Evolutionary conservation across 176 grass and related monocot species (phyloP).

Genomic region (Triticum dicoccoides): DNA sequence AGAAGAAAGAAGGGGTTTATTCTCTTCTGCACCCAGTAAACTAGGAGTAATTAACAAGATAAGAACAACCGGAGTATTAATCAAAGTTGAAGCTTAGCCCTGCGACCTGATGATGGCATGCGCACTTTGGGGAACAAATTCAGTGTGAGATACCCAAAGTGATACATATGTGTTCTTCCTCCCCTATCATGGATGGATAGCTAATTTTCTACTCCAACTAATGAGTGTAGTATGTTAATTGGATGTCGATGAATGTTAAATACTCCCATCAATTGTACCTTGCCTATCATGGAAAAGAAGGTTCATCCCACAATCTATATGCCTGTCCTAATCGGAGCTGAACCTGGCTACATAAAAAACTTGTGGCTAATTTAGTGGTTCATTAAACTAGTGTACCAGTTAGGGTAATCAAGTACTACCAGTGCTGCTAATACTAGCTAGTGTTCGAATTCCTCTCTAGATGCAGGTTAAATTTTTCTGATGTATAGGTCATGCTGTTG

Average conservation of each 20-base stretch:
- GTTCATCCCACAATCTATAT: constrained; percentile 25
- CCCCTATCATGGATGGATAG: background rate
- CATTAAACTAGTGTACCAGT: background rate
- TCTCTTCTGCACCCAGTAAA: background rate
- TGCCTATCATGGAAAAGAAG: constrained; percentile 33
- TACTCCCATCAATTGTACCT: constrained; percentile 18
- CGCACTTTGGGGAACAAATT: too few species aligned
- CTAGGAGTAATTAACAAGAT: too few species aligned
- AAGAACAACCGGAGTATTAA: too few species aligned
- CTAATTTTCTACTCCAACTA: constrained; percentile 4
- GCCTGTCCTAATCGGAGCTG: constrained; percentile 33
- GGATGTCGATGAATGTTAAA: constrained; percentile 2
- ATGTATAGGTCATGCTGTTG: background rate
- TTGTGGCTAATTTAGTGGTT: constrained; percentile 7
- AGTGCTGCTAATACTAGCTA: background rate
- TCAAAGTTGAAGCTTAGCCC: too few species aligned
- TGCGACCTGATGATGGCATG: too few species aligned
- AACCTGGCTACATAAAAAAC: constrained; percentile 10
- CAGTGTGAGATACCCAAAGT: too few species aligned
- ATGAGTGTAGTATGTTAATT: background rate
- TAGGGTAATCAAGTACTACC: background rate
- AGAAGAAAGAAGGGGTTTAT: background rate
- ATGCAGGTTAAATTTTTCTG: background rate
- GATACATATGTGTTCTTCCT: background rate
- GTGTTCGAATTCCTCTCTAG: constrained; percentile 22